A percentile compares a stretch with the other conserved stretches of the same genome.
phyloP scores from a whole-genome alignment of 2,329 filamentous ascomycete genomes.

The Aureobasidium mangrovei region DNA sequence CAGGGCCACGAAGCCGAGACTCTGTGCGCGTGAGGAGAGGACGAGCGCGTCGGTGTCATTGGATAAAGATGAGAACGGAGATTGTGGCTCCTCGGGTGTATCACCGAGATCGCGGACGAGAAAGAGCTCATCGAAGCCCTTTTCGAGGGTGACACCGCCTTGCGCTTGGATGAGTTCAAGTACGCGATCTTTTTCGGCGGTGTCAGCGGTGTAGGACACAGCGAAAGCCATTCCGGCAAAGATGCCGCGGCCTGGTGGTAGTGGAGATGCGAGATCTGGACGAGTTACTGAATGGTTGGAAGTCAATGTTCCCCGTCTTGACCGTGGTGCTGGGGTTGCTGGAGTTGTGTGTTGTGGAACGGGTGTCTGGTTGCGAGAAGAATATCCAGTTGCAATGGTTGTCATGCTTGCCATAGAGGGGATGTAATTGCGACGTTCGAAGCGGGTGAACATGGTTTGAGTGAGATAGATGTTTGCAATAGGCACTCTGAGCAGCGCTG shows the following conservation, averaged over 20 bases:
- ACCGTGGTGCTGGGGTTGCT: slow-evolving; percentile 42
- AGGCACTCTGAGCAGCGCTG: slow-evolving; percentile 30
- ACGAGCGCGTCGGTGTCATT: slow-evolving; percentile 17
- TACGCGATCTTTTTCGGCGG: slow-evolving; percentile 45
- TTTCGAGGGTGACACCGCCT: slow-evolving; percentile 62
- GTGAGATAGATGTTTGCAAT: slow-evolving; percentile 38
- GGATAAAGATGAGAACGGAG: not conserved
- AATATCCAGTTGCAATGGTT: slow-evolving; percentile 1
- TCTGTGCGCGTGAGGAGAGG: slow-evolving; percentile 44
- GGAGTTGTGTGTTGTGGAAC: slow-evolving; percentile 28
- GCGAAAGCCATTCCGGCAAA: slow-evolving; percentile 84
- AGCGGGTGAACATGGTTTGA: slow-evolving; percentile 33
- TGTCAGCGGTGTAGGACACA: slow-evolving; percentile 54
- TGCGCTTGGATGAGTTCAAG: slow-evolving; percentile 57
- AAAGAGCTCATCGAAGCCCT: slow-evolving; percentile 78
- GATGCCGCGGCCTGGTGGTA: slow-evolving; percentile 34
- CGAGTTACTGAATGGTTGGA: slow-evolving; percentile 8
- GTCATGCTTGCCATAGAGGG: slow-evolving; percentile 5
- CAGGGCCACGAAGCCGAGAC: slow-evolving; percentile 69
- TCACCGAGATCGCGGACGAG: slow-evolving; percentile 33
- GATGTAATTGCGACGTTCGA: slow-evolving; percentile 32
- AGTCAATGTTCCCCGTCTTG: slow-evolving; percentile 29
- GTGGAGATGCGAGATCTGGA: slow-evolving; percentile 10
- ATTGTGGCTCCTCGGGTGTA: not conserved
- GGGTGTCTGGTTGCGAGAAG: slow-evolving; percentile 18